A percentile compares a stretch with the other conserved stretches of the same genome.
Conservation (phyloP, 1,139 yeast genomes). For the Blastobotrys malaysiensis region DNA sequence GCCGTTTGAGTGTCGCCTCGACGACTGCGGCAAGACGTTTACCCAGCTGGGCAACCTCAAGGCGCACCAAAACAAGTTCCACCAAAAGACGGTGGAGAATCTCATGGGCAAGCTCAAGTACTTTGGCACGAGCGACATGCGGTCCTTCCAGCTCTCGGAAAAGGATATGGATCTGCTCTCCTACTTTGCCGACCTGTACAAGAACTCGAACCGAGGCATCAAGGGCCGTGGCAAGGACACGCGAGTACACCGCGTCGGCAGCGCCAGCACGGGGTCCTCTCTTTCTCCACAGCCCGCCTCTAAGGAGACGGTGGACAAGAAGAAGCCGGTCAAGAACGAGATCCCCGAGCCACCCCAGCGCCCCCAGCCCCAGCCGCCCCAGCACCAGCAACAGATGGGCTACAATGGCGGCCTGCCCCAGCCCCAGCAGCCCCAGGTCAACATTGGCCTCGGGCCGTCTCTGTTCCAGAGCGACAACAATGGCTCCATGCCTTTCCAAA, state of each 20-base stretch:
- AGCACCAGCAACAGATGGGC: conserved; percentile 7
- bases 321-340: not conserved
- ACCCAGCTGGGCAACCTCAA: conserved; percentile 91
- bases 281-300: not conserved
- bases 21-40: conserved; percentile 76
- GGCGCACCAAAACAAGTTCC: conserved; percentile 90
- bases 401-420: conserved; percentile 4
- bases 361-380: not conserved
- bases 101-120: conserved; percentile 45
- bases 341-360: not conserved
- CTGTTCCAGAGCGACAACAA: conserved; percentile 7
- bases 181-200: conserved; percentile 76
- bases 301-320: not conserved
- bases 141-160: conserved; percentile 41
- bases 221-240: conserved; percentile 75
- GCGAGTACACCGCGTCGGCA: conserved; percentile 14
- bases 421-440: conserved; percentile 7
- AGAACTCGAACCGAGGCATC: conserved; percentile 84
- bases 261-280: not conserved
- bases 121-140: conserved; percentile 17
- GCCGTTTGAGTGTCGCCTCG: conserved; percentile 77
- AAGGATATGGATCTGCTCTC: conserved; percentile 64
- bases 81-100: conserved; percentile 59
- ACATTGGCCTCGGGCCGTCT: conserved; percentile 2
- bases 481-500: conserved; percentile 17